Evolutionary conservation across 495 filamentous ascomycete species (phyloP).

Genomic region (Trichoderma erinaceum): DNA sequence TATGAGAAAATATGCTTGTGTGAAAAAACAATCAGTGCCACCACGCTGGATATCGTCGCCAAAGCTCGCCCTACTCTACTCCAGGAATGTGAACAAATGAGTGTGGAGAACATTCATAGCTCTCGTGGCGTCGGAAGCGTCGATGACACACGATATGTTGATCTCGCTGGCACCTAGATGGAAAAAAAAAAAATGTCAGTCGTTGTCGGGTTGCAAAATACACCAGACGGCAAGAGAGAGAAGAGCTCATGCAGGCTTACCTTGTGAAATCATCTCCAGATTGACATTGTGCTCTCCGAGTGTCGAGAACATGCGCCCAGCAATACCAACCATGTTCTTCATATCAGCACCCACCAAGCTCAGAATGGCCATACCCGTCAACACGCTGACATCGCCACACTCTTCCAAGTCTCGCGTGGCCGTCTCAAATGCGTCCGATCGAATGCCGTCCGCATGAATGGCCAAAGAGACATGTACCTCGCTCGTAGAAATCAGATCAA

Average conservation of each 20-base stretch:
- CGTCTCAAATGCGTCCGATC: conserved; percentile 55
- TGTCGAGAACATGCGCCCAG: conserved; percentile 82
- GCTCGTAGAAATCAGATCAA: conserved; percentile 87
- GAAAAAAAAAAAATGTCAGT: neutral
- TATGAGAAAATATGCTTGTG: neutral
- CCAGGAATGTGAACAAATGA: conserved; percentile 68
- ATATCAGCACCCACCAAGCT: conserved; percentile 88
- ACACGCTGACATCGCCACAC: conserved; percentile 79
- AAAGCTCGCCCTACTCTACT: conserved; percentile 35
- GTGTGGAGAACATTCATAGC: conserved; percentile 95
- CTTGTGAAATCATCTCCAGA: conserved; percentile 97
- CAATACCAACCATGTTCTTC: conserved; percentile 90
- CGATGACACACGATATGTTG: conserved; percentile 96
- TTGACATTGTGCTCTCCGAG: conserved; percentile 84
- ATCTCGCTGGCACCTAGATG: conserved; percentile 92
- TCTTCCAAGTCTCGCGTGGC: conserved; percentile 64
- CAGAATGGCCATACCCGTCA: conserved; percentile 83
- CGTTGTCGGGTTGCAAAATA: conserved; percentile 3
- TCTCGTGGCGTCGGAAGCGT: conserved; percentile 78
- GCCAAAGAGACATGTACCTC: conserved; percentile 97
- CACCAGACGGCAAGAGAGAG: conserved; percentile 17
- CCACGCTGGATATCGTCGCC: neutral
- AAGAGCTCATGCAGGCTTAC: conserved; percentile 41
- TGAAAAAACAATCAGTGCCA: neutral
- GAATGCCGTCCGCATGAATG: conserved; percentile 69